Percentiles rank a stretch among this genome's conserved stretches.
Conservation (phyloP, 2,329 filamentous ascomycete genomes). For the Alternaria postmessia region DNA sequence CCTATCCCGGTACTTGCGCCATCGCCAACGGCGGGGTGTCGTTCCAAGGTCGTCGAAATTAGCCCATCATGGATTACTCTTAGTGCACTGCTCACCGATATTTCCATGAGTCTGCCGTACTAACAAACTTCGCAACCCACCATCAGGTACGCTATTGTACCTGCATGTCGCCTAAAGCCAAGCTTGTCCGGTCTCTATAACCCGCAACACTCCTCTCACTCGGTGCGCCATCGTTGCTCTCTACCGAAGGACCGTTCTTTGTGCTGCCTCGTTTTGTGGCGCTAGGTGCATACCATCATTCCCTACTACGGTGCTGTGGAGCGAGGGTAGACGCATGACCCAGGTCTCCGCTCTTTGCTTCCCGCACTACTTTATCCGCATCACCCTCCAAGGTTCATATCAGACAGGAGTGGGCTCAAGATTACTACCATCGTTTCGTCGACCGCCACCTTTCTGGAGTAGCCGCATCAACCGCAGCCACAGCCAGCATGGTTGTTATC, state of each 20-base stretch:
- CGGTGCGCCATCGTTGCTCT: conserved; percentile 33
- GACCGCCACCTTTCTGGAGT: conserved; percentile 22
- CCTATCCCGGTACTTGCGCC: conserved; percentile 35
- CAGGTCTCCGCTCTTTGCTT: conserved; percentile 32
- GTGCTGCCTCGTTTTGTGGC: conserved; percentile 30
- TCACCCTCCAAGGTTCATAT: conserved; percentile 33
- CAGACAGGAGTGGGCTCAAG: conserved; percentile 29
- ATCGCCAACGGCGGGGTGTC: conserved; percentile 35
- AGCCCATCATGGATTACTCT: conserved; percentile 28
- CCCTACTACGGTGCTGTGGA: conserved; percentile 38
- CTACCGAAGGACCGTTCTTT: conserved; percentile 37
- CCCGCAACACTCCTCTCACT: conserved; percentile 35
- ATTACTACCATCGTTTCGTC: conserved; percentile 30
- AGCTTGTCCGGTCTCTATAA: conserved; percentile 34
- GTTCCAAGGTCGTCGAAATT: conserved; percentile 39
- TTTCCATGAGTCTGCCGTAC: conserved; percentile 35
- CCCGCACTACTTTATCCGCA: conserved; percentile 45
- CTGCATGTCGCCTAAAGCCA: conserved; percentile 38
- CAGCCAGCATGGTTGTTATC: conserved; percentile 38
- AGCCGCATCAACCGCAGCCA: conserved; percentile 29
- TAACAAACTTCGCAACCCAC: conserved; percentile 33
- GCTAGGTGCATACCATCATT: conserved; percentile 43
- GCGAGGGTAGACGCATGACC: conserved; percentile 47
- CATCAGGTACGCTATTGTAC: conserved; percentile 34
- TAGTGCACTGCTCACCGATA: conserved; percentile 43